Percentiles rank a stretch among this genome's conserved stretches.
These are phyloP conservation scores for Zasmidium citrigriseum DNA, from an alignment of 2,329 filamentous ascomycete genomes.

Conservation along the genomic window DNA sequence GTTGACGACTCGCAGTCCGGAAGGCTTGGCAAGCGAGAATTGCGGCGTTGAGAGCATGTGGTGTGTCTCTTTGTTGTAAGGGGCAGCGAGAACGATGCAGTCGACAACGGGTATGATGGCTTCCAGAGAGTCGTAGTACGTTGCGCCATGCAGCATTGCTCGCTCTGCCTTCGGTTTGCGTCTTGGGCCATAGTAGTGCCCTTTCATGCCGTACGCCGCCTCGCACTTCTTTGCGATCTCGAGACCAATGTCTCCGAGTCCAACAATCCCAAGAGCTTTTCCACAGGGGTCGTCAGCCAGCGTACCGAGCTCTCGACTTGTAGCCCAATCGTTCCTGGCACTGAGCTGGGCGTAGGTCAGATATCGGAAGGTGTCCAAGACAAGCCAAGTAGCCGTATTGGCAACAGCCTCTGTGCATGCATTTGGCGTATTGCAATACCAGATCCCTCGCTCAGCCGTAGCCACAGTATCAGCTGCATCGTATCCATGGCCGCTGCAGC, in stretches of 20 bases:
- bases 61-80: constrained; percentile 41
- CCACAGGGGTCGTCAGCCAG: constrained; percentile 64
- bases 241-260: constrained; percentile 59
- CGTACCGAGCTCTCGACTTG: constrained; percentile 60
- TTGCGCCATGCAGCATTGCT: neutral
- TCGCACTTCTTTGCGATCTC: constrained; percentile 59
- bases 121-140: constrained; percentile 47
- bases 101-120: constrained; percentile 54
- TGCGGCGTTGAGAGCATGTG: constrained; percentile 6
- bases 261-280: constrained; percentile 65
- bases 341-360: constrained; percentile 49
- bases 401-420: constrained; percentile 72
- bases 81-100: constrained; percentile 63
- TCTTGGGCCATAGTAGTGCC: constrained; percentile 51
- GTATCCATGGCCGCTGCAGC: constrained; percentile 62
- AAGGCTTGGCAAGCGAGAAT: constrained; percentile 40
- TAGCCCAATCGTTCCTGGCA: constrained; percentile 55
- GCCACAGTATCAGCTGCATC: constrained; percentile 62
- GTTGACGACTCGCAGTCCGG: constrained; percentile 62
- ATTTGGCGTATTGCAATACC: constrained; percentile 71
- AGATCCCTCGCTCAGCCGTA: constrained; percentile 59
- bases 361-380: constrained; percentile 68
- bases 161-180: constrained; percentile 49
- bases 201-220: constrained; percentile 65
- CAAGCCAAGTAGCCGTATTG: constrained; percentile 68